phyloP scores from a whole-genome alignment of 1,284 basidiomycete species.

The Coriolopsis trogii region DNA sequence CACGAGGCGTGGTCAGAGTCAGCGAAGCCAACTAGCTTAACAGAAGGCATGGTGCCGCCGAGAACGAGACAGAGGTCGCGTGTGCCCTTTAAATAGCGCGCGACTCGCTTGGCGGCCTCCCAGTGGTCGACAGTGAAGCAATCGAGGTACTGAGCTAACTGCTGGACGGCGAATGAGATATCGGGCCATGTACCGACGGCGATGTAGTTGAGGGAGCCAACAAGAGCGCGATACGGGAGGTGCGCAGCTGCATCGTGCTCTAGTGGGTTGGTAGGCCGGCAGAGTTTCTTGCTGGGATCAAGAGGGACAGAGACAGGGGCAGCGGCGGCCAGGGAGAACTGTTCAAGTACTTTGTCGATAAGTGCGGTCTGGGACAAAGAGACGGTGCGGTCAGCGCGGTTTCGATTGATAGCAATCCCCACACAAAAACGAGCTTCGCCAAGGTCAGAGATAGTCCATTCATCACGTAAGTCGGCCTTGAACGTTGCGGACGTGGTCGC shows the following conservation, averaged over 20 bases:
- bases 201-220: slow-evolving; percentile 23
- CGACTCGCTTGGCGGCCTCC: slow-evolving; percentile 27
- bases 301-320: background rate
- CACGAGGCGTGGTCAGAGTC: slow-evolving; percentile 37
- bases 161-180: slow-evolving; percentile 18
- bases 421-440: slow-evolving; percentile 36
- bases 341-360: slow-evolving; percentile 28
- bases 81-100: slow-evolving; percentile 32
- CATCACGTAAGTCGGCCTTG: slow-evolving; percentile 27
- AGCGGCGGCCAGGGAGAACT: slow-evolving; percentile 13
- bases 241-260: background rate
- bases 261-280: slow-evolving; percentile 12
- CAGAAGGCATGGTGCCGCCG: slow-evolving; percentile 16
- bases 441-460: slow-evolving; percentile 35
- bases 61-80: slow-evolving; percentile 10
- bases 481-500: slow-evolving; percentile 17
- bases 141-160: slow-evolving; percentile 21
- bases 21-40: slow-evolving; percentile 41
- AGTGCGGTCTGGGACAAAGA: slow-evolving; percentile 30
- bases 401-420: slow-evolving; percentile 35
- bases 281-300: background rate
- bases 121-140: slow-evolving; percentile 24
- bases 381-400: slow-evolving; percentile 27
- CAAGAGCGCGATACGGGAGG: slow-evolving; percentile 16
- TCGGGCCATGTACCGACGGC: slow-evolving; percentile 21